Conservation (phyloP, 192 early-diverging fungal genomes). For the Coemansia sp. region DNA sequence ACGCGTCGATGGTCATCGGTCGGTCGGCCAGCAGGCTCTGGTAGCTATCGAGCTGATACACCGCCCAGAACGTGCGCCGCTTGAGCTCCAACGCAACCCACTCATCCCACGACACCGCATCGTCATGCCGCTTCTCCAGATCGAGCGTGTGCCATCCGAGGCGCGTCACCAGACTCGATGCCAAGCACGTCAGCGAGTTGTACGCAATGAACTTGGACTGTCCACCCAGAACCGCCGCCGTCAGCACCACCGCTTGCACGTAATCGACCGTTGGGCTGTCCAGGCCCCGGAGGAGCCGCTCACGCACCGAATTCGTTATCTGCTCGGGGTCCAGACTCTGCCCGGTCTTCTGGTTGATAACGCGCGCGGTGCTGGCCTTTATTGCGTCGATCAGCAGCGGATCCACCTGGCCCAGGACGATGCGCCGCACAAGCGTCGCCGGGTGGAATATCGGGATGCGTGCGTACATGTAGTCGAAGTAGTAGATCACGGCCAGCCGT, state of each 20-base stretch:
- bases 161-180: conserved; percentile 44
- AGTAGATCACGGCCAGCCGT: conserved; percentile 38
- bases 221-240: conserved; percentile 34
- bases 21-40: conserved; percentile 48
- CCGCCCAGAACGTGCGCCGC: conserved; percentile 52
- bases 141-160: conserved; percentile 52
- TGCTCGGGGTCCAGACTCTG: conserved; percentile 25
- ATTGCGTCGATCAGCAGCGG: conserved; percentile 43
- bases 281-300: conserved; percentile 37
- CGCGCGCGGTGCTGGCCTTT: conserved; percentile 40
- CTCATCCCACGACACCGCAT: conserved; percentile 25
- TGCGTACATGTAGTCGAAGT: conserved; percentile 48
- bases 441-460: conserved; percentile 52
- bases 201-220: conserved; percentile 43
- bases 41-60: conserved; percentile 54
- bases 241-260: conserved; percentile 45
- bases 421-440: conserved; percentile 43
- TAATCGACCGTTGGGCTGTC: conserved; percentile 47
- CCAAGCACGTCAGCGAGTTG: conserved; percentile 48
- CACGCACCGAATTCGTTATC: conserved; percentile 27
- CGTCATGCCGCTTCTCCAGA: conserved; percentile 18
- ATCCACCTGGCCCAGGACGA: conserved; percentile 34
- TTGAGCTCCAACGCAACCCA: conserved; percentile 42
- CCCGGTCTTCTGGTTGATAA: conserved; percentile 26
- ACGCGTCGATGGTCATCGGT: conserved; percentile 36